Base-by-base conservation (phyloP, 2,329 filamentous ascomycete genomes). In the Colletotrichum chlorophyti region DNA sequence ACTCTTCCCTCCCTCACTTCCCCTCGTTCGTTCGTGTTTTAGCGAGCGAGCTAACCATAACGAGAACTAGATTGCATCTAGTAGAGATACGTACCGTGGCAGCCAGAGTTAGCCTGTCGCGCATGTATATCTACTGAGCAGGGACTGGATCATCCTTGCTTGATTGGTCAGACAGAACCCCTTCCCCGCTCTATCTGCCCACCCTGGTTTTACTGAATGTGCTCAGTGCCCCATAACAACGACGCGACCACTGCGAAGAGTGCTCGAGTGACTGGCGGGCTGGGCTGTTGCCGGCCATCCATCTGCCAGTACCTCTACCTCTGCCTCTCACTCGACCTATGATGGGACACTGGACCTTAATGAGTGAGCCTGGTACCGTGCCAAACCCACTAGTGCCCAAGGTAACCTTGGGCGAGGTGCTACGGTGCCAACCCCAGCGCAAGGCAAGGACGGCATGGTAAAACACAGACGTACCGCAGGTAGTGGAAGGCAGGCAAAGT, bases 11-110 rank as follows among this genome's bases (percentile, higher is more conserved):
- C n/a, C n/a, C n/a, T n/a, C n/a, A n/a, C n/a, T n/a, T n/a, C n/a
- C n/a, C n/a, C n/a, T n/a, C n/a, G n/a, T 51, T 58, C 55, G 55
- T 51, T 55, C 43, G 43, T 55, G 51, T 59, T 59, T 55, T 59
- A 49, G 55, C 43, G 51, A 59, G 29, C 8, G 17, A 14, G 43
- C 55, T 45, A 55, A 34, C 37, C 38, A 15, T 5, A 40, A 49
- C 37, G 19, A 23, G 23, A 6, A 4, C 49, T 59, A 61, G 49
- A 8, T 40, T 54, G 37, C 40, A 19, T 53, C 6, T 15, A 38
- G 59, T 62, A 55, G 43, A 59, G 46, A 27, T 53, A 63, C 61
- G 17, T 23, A n/a, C 15, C 15, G 15, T 48, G 29, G 37, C 21
- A 62, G 48, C 41, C 32, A 49, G 7, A 26, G 9, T 35, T 53